A percentile compares a stretch with the other conserved stretches of the same genome.
phyloP scores from a whole-genome alignment of 2,329 filamentous ascomycete genomes.

The Colletotrichum siamense region DNA sequence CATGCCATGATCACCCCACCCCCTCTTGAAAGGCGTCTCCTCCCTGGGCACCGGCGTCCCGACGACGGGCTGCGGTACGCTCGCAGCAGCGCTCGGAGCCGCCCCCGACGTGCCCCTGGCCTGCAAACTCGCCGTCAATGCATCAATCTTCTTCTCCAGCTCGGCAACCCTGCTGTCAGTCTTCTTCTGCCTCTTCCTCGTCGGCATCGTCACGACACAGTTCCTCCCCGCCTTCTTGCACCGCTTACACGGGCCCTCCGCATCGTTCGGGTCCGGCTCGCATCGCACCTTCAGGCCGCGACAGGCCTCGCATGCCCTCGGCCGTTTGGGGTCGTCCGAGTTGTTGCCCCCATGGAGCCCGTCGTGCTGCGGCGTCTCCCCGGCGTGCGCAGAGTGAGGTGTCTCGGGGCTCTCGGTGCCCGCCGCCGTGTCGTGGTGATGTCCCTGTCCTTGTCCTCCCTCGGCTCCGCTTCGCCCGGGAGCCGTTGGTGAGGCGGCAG shows the following conservation, averaged over 20 bases:
- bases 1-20: conserved; percentile 9
- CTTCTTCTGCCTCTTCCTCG: conserved; percentile 86
- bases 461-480: background rate
- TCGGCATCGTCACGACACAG: conserved; percentile 78
- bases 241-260: conserved; percentile 71
- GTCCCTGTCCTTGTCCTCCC: background rate
- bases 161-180: conserved; percentile 89
- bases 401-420: conserved; percentile 7
- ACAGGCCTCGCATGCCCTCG: conserved; percentile 78
- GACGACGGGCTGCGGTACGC: conserved; percentile 22
- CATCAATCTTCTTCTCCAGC: conserved; percentile 92
- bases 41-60: background rate
- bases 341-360: conserved; percentile 14
- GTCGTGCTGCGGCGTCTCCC: conserved; percentile 12
- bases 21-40: conserved; percentile 10
- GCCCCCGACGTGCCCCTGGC: conserved; percentile 41
- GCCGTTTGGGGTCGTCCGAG: conserved; percentile 63
- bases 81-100: conserved; percentile 18
- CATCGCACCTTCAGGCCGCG: conserved; percentile 83
- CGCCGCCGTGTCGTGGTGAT: background rate
- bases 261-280: conserved; percentile 71
- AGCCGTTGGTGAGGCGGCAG: background rate
- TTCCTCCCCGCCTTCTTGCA: conserved; percentile 81
- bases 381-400: conserved; percentile 8
- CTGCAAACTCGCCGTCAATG: conserved; percentile 79